Evolutionary conservation across 2,329 filamentous ascomycete genomes (phyloP), one percentile per base, ranked within the genome.

Genomic region (Nemania serpens): DNA sequence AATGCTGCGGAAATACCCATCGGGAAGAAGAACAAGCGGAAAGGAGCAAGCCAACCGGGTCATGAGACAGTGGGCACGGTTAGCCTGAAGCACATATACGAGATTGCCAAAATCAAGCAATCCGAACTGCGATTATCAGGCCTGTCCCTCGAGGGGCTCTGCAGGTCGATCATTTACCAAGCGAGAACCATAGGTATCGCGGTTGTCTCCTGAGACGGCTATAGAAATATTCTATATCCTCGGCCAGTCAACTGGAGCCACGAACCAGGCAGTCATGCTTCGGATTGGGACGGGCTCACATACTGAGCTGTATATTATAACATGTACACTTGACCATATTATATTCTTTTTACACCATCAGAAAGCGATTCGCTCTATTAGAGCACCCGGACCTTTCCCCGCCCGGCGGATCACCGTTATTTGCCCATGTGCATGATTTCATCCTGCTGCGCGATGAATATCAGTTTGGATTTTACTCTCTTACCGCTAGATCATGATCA

Each of bases 91-190:
- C 95, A 99, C 78, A 82, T 99, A 20, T 98, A 93, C 78, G 94
- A 98, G 80, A 98, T 99, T 77, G 95, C 95, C 67, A 93, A 91
- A 82, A 96, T 99, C 73, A 99, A 99, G 84, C 89, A 91, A 68
- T 81, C 84, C 55, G 91, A 95, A 77, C 79, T 88, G 63, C 83
- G 91, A 60, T 77, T 94, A 64, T 91, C 90, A 2, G 91, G 90
- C 1, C 74, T 91, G 69, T 83, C 85, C 49, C 76, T 93, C 55
- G 82, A 92, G 74, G 88, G 88, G 1, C 72, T 94, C 29, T 92
- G 90, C 78, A 88, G 84, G 77, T 86, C 87, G 56, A 81, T 94
- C 62, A 91, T 94, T 68, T 88, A 81, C 67, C 88, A 91, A 76
- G 88, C 88, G 59, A 91, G 87, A 78, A 89, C 88, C 18, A 87